A percentile compares a stretch with the other conserved stretches of the same genome.
phyloP scores from a whole-genome alignment of 2,329 filamentous ascomycete species.

The Thelonectria olida region DNA sequence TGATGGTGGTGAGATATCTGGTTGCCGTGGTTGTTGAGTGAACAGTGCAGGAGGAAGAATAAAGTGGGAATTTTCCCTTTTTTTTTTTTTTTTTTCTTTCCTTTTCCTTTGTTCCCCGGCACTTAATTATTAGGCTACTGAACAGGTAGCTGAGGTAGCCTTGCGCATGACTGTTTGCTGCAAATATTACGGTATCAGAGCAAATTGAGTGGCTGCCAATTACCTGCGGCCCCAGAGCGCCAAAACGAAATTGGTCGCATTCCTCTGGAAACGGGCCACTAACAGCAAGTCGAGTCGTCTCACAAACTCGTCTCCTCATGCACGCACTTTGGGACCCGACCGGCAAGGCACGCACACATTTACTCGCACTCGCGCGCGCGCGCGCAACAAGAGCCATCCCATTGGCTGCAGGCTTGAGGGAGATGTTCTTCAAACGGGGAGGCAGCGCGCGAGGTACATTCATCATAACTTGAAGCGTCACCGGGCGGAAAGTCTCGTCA shows the following conservation, averaged over 20 bases:
- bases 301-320: conserved; percentile 35
- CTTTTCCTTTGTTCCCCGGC: background rate
- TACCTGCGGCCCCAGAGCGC: conserved; percentile 20
- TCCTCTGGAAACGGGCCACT: conserved; percentile 38
- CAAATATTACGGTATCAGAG: no score
- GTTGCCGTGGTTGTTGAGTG: conserved; percentile 24
- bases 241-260: conserved; percentile 35
- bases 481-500: background rate
- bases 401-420: no score
- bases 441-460: background rate
- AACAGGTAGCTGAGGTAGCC: background rate
- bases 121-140: background rate
- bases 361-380: no score
- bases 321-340: conserved; percentile 39
- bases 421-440: no score
- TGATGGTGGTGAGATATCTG: conserved; percentile 2
- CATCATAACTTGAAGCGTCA: background rate
- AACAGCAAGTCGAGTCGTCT: conserved; percentile 5
- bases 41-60: conserved; percentile 3
- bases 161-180: background rate
- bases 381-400: no score
- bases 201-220: conserved; percentile 28
- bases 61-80: conserved; percentile 17
- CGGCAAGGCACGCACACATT: no score
- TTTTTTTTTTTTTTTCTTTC: background rate